Percentiles rank a stretch among this genome's conserved stretches.
These are phyloP conservation scores for Cucurbitaria berberidis DNA, from an alignment of 2,329 filamentous ascomycete species.

Conservation along the genomic window DNA sequence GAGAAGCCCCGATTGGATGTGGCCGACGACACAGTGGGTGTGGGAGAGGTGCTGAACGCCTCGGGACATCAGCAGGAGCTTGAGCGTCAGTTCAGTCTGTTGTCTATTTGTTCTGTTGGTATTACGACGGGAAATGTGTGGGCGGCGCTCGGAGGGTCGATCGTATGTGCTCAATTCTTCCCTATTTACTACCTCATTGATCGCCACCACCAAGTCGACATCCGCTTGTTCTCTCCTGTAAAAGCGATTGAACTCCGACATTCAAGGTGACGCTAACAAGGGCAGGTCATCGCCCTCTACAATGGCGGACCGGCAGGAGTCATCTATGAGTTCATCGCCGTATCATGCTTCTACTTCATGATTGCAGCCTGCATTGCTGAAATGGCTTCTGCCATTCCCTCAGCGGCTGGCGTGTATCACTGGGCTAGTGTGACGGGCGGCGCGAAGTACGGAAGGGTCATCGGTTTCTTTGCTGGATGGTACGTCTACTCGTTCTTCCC, in stretches of 20 bases:
- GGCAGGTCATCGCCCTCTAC: constrained; percentile 49
- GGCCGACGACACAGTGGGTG: constrained; percentile 25
- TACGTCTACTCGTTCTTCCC: constrained; percentile 14
- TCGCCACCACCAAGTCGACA: not conserved
- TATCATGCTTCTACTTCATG: constrained; percentile 59
- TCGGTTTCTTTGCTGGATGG: constrained; percentile 60
- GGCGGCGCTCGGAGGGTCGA: constrained; percentile 56
- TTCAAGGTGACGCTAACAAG: not conserved
- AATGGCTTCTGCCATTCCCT: constrained; percentile 54
- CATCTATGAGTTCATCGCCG: constrained; percentile 57
- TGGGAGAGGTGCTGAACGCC: constrained; percentile 54
- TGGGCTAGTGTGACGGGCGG: constrained; percentile 60
- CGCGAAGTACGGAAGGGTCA: constrained; percentile 52
- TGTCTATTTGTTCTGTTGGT: constrained; percentile 55
- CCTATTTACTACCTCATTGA: not conserved
- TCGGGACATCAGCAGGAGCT: constrained; percentile 61
- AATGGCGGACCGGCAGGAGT: constrained; percentile 56
- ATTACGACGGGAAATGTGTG: constrained; percentile 54
- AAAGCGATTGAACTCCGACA: not conserved
- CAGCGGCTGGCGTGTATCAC: constrained; percentile 57
- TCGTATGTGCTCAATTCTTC: constrained; percentile 42
- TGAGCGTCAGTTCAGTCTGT: constrained; percentile 57
- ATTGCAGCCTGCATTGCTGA: constrained; percentile 60
- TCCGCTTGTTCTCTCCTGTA: not conserved
- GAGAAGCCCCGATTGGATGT: constrained; percentile 19